Evolutionary conservation across 2,329 filamentous ascomycete genomes (phyloP), one percentile per base, ranked within the genome.

Genomic region (Leptographium flavum): DNA sequence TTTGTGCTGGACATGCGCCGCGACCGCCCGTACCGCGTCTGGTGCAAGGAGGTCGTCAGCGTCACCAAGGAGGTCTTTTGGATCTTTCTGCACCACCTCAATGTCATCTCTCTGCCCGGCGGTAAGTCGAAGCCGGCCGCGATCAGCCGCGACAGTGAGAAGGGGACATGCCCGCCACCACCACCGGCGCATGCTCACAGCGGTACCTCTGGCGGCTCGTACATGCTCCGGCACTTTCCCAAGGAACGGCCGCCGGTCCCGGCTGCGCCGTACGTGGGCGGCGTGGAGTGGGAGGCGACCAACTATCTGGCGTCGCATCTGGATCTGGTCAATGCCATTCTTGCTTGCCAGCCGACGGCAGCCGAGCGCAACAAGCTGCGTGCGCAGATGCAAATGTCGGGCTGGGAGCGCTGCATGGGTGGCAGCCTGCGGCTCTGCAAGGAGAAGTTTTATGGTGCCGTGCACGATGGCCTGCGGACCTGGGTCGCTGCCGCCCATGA

Each of bases 61-160:
- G 90, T 96, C 40, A 94, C 88, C 36, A 95, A 95, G 62, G 90
- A 98, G 61, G 90, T 96, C 25, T 98, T 98, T 60, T 98, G 90
- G 90, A 96, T 96, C 59, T 98, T 96, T 66, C 71, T 96, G 45
- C 90, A 96, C 63, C 84, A 94, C 54, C 70, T 94, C 47, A 96
- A 96, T 56, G 81, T 95, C 39, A 74, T 96, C 32, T 73, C 86
- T 21, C 62, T 84, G 30, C 75, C 80, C 35, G 32, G 45, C 3
- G 41, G 45, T 27, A 22, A 35, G 17, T 46, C 33, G 17, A 17
- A 3, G 6, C n/a, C 11, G n/a, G n/a, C 25, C 22, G 6, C n/a
- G 39, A 14, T 3, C 10, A 9, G 8, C 17, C 8, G 9, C 17
- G 40, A 33, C 5, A 23, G 15, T 27, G 39, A 30, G n/a, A 17